phyloP scores from a whole-genome alignment of 192 early-diverging fungal genomes.

The Allomyces arbusculus region DNA sequence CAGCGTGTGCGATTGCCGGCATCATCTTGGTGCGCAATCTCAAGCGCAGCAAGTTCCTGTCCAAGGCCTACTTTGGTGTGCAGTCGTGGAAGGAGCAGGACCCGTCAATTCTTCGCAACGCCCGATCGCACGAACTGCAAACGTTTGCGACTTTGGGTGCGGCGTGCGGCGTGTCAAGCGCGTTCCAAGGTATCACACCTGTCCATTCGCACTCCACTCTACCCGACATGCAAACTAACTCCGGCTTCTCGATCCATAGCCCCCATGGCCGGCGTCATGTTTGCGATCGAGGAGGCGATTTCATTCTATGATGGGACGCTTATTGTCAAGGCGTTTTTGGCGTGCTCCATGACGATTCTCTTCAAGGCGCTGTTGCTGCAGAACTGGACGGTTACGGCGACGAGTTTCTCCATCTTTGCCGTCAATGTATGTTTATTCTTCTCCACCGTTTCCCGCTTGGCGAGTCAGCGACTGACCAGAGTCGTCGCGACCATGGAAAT shows the following conservation, averaged over 20 bases:
- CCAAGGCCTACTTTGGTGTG: background rate
- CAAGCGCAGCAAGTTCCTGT: background rate
- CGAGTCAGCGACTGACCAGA: background rate
- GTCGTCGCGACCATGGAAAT: background rate
- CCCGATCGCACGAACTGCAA: background rate
- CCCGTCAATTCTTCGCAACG: background rate
- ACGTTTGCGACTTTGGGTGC: background rate
- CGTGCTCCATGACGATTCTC: background rate
- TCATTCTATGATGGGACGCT: background rate
- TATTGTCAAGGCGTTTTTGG: background rate
- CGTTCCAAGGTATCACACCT: background rate
- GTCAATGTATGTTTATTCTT: background rate
- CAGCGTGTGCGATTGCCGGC: background rate
- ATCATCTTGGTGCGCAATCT: background rate
- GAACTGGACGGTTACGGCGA: background rate
- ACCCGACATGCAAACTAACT: background rate
- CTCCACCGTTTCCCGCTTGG: background rate
- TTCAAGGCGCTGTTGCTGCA: background rate
- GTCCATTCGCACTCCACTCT: background rate
- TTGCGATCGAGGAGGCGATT: background rate
- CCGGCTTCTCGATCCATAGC: background rate
- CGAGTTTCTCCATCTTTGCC: background rate
- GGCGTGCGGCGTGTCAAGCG: background rate
- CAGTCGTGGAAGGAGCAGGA: background rate
- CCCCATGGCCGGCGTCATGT: background rate